These are phyloP conservation scores for Phytophthora cryptogea DNA, from an alignment of 352 stramenopile genomes.

Conservation along the genomic window DNA sequence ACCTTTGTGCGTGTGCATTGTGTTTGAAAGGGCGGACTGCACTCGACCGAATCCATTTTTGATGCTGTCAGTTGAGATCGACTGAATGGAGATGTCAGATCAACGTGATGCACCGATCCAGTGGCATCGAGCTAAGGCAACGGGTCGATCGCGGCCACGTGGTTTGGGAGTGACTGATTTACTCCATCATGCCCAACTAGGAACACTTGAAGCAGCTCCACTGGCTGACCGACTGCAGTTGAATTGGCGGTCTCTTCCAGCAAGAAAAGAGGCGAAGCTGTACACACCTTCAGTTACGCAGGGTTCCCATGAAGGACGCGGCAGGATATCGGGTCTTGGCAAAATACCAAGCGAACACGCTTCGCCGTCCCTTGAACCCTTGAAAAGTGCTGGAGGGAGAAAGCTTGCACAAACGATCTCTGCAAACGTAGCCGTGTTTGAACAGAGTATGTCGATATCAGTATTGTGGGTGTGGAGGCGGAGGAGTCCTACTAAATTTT, in stretches of 20 bases:
- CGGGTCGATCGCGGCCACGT: conserved; percentile 5
- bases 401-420: conserved; percentile 1
- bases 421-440: conserved; percentile 10
- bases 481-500: not conserved
- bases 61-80: conserved; percentile 5
- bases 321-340: not conserved
- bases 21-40: conserved; percentile 28
- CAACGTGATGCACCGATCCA: not conserved
- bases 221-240: conserved; percentile 23
- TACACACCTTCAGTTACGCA: conserved; percentile 14
- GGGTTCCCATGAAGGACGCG: not conserved
- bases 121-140: not conserved
- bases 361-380: not conserved
- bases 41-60: conserved; percentile 23
- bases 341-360: conserved; percentile 3
- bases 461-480: not conserved
- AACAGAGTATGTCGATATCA: conserved; percentile 23
- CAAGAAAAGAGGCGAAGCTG: conserved; percentile 17
- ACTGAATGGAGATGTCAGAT: conserved; percentile 20
- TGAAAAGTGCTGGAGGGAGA: not conserved
- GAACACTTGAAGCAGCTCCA: not conserved
- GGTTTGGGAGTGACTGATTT: not conserved
- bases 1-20: conserved; percentile 10
- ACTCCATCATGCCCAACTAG: not conserved
- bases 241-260: conserved; percentile 24